phyloP scores from a whole-genome alignment of 2,329 filamentous ascomycete species.

The Curvularia eragrostidis region DNA sequence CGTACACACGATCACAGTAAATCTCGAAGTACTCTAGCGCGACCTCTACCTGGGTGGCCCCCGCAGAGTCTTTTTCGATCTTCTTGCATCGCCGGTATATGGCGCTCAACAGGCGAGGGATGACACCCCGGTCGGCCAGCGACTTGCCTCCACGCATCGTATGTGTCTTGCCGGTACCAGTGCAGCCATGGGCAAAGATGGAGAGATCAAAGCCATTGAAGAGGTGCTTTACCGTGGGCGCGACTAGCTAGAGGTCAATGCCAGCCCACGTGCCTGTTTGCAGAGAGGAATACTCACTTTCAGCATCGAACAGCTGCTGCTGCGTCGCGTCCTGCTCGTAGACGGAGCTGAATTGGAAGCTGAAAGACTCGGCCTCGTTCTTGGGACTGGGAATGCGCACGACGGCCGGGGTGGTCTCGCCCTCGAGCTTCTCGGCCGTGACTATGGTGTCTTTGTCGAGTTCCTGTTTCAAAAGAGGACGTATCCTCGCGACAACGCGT shows the following conservation, averaged over 20 bases:
- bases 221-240: conserved; percentile 87
- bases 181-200: conserved; percentile 91
- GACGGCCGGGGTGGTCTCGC: conserved; percentile 60
- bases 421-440: conserved; percentile 58
- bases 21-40: conserved; percentile 93
- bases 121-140: conserved; percentile 84
- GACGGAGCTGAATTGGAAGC: conserved; percentile 92
- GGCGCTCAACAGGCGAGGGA: conserved; percentile 81
- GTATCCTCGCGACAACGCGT: conserved; percentile 87
- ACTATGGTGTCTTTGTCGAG: conserved; percentile 88
- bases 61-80: conserved; percentile 78
- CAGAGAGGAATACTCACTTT: conserved; percentile 65
- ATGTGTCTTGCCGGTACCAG: conserved; percentile 92
- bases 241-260: conserved; percentile 63
- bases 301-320: conserved; percentile 84
- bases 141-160: conserved; percentile 93
- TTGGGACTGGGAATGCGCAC: conserved; percentile 93
- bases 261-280: conserved; percentile 9
- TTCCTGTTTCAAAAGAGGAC: conserved; percentile 86
- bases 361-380: conserved; percentile 88
- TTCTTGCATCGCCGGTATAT: conserved; percentile 88
- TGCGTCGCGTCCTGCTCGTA: conserved; percentile 83
- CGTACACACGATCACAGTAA: conserved; percentile 94
- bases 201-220: conserved; percentile 79
- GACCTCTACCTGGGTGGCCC: conserved; percentile 73